These are phyloP conservation scores for Allodekkera sacchari DNA, from an alignment of 805 yeast genomes.

Conservation along the genomic window DNA sequence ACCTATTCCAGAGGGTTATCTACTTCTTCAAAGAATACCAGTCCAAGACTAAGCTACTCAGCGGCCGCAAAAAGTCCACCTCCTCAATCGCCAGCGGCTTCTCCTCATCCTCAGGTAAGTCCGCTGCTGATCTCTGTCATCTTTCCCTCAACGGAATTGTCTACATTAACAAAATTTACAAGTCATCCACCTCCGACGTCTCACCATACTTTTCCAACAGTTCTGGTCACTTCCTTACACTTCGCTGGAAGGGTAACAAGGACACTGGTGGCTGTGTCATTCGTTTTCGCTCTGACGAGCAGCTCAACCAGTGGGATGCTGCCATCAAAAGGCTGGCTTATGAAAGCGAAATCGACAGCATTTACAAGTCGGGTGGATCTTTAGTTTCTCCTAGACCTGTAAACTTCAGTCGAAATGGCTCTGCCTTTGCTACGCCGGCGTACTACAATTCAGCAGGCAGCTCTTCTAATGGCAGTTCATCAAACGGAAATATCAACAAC, in stretches of 20 bases:
- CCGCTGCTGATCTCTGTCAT: conserved; percentile 9
- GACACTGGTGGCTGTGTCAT: conserved; percentile 83
- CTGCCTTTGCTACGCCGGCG: too few relatives aligned
- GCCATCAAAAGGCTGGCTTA: conserved; percentile 43
- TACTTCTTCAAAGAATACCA: conserved; percentile 56
- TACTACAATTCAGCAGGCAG: too few relatives aligned
- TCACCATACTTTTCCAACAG: conserved; percentile 21
- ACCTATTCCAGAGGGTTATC: conserved; percentile 65
- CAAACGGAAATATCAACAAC: conserved; percentile 9
- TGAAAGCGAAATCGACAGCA: not conserved
- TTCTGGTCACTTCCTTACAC: conserved; percentile 41
- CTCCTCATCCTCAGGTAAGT: conserved; percentile 1
- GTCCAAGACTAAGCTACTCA: conserved; percentile 40
- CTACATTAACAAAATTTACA: conserved; percentile 20
- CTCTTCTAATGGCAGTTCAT: too few relatives aligned
- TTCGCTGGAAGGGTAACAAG: conserved; percentile 77
- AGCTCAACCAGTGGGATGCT: conserved; percentile 71
- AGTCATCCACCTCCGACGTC: conserved; percentile 21
- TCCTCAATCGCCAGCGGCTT: conserved; percentile 24
- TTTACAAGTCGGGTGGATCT: too few relatives aligned
- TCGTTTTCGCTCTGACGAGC: conserved; percentile 77
- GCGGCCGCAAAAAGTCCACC: conserved; percentile 42
- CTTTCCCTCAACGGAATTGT: conserved; percentile 24
- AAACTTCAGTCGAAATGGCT: too few relatives aligned
- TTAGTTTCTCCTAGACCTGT: too few relatives aligned